Evolutionary conservation across 164 flowering plant species (phyloP), one percentile per base, ranked within the genome.

Genomic region (Sextonia rubra): DNA sequence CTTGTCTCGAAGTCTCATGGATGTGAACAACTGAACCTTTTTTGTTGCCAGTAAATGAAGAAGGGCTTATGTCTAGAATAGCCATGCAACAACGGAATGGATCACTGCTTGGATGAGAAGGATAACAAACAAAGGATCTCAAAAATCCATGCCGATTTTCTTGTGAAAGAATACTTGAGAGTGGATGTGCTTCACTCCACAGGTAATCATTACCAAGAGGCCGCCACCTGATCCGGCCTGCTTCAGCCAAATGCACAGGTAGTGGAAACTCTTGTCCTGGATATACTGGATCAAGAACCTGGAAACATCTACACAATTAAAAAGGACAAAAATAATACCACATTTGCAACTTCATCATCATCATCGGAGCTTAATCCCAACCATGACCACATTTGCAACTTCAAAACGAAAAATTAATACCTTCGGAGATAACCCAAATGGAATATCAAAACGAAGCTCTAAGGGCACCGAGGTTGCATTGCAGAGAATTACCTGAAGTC

Each of bases 361-460:
- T n/a, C n/a, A n/a, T n/a, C n/a, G n/a, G n/a, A n/a, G n/a, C n/a
- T n/a, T n/a, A n/a, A n/a, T n/a, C n/a, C n/a, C n/a, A n/a, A n/a
- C n/a, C n/a, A n/a, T n/a, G n/a, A 32, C 23, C 8, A 14, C 32
- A 47, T 4, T 14, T 52, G 18, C 2, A 11, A 22, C 17, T 11
- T 48, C 25, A 11, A 27, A 47, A 48, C 2, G 15, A 18, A 61
- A 71, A 9, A 23, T 15, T 18, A 20, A 26, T 83, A 95, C 99
- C 99, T 88, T 95, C 37, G 98, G 96, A 27, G 96, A 83, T 27
- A 95, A 80, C 27, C 99, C 94, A 81, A 95, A 90, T 61, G 99
- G 99, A 81, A 91, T 95, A 76, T 95, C 99, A 81, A 95, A 93
- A 20, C 98, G 87, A 63, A 95, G 84, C 83, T 95, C 97, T 77